Conservation (phyloP, 805 yeast species). For the Hanseniaspora occidentalis region DNA sequence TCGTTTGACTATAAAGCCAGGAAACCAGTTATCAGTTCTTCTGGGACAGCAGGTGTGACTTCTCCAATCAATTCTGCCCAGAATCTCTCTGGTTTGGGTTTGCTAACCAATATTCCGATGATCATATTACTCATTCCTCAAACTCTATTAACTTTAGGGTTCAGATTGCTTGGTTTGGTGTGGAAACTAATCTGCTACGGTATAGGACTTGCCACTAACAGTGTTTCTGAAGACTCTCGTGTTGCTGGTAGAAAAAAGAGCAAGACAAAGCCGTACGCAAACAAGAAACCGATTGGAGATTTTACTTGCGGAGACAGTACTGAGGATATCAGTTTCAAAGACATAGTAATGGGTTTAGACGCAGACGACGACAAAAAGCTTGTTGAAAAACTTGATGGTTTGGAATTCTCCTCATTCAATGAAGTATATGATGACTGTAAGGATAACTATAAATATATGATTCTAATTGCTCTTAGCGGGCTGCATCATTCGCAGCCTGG, state of each 20-base stretch:
- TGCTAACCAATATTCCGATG: not conserved
- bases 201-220: not conserved
- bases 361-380: not conserved
- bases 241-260: not conserved
- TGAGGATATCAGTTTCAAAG: not conserved
- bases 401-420: constrained; percentile 26
- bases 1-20: not conserved
- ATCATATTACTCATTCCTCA: not conserved
- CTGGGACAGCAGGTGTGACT: not conserved
- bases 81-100: not conserved
- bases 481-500: no score
- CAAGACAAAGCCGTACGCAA: not conserved
- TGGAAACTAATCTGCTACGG: not conserved
- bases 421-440: constrained; percentile 29
- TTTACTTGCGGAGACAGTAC: not conserved
- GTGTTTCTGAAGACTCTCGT: not conserved
- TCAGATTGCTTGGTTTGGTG: not conserved
- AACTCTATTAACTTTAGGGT: not conserved
- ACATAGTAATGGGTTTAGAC: not conserved
- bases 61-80: no score
- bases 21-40: not conserved
- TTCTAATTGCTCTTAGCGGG: constrained; percentile 39
- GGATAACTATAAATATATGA: constrained; percentile 35
- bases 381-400: not conserved
- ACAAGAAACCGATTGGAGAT: not conserved